phyloP scores from a whole-genome alignment of 106 monocot genomes.

The Dactylorhiza incarnata region DNA sequence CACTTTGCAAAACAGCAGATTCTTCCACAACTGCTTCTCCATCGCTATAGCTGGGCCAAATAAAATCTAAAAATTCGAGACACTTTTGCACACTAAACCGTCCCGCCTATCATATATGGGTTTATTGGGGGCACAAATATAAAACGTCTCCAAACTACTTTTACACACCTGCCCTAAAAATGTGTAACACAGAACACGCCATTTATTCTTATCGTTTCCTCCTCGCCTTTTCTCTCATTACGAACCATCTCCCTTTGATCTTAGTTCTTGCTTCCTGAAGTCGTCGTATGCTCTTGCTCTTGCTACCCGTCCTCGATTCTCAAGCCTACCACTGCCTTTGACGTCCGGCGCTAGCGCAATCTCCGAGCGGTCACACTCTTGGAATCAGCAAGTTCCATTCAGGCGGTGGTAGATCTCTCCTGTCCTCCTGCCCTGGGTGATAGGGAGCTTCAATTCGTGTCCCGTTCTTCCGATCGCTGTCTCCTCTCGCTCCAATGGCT shows the following conservation, averaged over 20 bases:
- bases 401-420: not conserved
- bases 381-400: not conserved
- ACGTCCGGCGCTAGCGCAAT: not conserved
- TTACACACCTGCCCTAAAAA: not conserved
- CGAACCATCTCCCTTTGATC: not conserved
- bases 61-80: not conserved
- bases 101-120: not conserved
- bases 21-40: not conserved
- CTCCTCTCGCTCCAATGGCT: constrained; percentile 26
- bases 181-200: not conserved
- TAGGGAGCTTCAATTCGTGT: not conserved
- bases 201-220: not conserved
- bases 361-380: not conserved
- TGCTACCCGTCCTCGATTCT: not conserved
- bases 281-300: not conserved
- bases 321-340: not conserved
- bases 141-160: not conserved
- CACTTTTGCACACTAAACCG: not conserved
- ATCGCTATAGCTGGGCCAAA: not conserved
- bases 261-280: not conserved
- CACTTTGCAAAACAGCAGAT: no score
- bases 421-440: not conserved
- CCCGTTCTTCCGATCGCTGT: not conserved
- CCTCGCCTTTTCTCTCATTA: not conserved
- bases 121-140: not conserved